A percentile compares a stretch with the other conserved stretches of the same genome.
phyloP scores from a whole-genome alignment of 2,329 filamentous ascomycete species.

The Pleurostoma richardsiae region DNA sequence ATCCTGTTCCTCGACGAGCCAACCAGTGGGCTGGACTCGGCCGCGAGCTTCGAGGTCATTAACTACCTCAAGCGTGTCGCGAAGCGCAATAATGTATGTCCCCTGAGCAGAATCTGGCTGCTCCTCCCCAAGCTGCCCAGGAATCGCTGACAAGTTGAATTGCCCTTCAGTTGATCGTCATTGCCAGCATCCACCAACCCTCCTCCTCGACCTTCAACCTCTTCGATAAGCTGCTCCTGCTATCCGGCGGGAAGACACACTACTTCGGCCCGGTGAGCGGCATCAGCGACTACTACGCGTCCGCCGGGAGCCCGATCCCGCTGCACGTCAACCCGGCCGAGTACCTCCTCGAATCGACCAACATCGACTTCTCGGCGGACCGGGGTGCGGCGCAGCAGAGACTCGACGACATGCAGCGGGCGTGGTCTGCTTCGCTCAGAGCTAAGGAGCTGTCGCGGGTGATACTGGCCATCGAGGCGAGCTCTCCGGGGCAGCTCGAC shows the following conservation, averaged over 20 bases:
- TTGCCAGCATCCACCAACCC: constrained; percentile 82
- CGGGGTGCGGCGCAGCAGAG: constrained; percentile 38
- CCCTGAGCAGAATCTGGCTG: too few relatives aligned
- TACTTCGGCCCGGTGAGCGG: constrained; percentile 64
- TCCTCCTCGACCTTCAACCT: constrained; percentile 74
- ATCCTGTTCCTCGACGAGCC: constrained; percentile 82
- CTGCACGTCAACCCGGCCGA: constrained; percentile 74
- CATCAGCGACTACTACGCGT: constrained; percentile 59
- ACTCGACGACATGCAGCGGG: constrained; percentile 46
- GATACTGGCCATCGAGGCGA: constrained; percentile 11
- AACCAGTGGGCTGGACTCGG: constrained; percentile 78
- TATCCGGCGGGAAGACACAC: constrained; percentile 65
- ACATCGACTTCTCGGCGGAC: constrained; percentile 64
- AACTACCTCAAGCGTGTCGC: constrained; percentile 65
- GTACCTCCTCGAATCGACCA: constrained; percentile 72
- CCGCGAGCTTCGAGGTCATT: constrained; percentile 71
- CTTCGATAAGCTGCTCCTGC: constrained; percentile 73
- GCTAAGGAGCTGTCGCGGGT: constrained; percentile 10
- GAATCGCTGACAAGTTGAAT: neutral
- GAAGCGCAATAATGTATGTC: constrained; percentile 56
- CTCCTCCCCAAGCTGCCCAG: neutral
- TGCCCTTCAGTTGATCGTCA: constrained; percentile 58
- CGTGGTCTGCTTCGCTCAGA: constrained; percentile 46
- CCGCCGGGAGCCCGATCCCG: constrained; percentile 58
- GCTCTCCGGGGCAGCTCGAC: constrained; percentile 17